These are phyloP conservation scores for Excoecaria agallocha DNA, from an alignment of 345 rosid genomes.

Conservation along the genomic window DNA sequence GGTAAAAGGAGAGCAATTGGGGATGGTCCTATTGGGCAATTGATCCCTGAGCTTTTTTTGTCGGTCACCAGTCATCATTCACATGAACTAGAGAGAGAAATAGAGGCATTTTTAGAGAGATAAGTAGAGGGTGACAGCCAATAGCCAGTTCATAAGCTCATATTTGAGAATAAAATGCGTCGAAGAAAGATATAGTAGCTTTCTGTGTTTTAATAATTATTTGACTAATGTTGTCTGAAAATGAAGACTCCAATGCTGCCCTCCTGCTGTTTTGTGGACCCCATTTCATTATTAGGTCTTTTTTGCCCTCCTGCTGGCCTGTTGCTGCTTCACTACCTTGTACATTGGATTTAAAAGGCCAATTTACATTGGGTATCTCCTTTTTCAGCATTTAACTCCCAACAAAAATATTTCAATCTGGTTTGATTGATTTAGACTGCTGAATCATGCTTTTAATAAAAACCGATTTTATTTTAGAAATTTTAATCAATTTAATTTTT, in stretches of 20 bases:
- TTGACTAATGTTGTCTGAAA: background rate
- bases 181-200: background rate
- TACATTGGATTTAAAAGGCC: no score
- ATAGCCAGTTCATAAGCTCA: slow-evolving; percentile 33
- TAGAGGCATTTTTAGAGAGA: background rate
- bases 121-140: slow-evolving; percentile 33
- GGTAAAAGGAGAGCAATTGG: background rate
- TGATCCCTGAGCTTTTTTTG: slow-evolving; percentile 18
- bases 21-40: background rate
- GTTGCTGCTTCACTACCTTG: no score
- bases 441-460: no score
- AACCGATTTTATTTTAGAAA: no score
- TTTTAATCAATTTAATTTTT: no score
- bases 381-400: no score
- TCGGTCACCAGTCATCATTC: slow-evolving; percentile 37
- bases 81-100: background rate
- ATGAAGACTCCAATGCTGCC: background rate
- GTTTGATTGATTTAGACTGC: no score
- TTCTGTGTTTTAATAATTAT: background rate
- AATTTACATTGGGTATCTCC: no score
- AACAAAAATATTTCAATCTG: no score
- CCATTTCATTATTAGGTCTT: slow-evolving; percentile 2
- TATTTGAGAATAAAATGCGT: background rate
- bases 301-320: no score
- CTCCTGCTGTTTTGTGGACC: slow-evolving; percentile 25